A percentile compares a stretch with the other conserved stretches of the same genome.
Evolutionary conservation across 2,329 filamentous ascomycete species (phyloP).

Genomic region (Endothia cerciana): DNA sequence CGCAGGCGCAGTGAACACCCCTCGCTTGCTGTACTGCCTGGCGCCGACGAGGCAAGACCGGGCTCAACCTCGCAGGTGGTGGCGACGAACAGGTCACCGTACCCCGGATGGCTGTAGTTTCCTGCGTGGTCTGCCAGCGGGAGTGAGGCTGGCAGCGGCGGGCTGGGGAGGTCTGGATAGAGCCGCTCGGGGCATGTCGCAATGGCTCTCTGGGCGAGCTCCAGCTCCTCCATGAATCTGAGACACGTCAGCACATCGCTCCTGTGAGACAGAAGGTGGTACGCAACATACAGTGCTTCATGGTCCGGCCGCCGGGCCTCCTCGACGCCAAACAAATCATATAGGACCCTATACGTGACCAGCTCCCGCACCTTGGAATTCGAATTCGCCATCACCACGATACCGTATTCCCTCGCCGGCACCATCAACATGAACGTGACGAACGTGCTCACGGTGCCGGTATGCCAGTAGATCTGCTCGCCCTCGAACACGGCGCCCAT

Average conservation of each 20-base stretch:
- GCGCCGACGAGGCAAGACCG: neutral
- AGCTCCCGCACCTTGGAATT: conserved; percentile 15
- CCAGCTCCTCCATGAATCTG: conserved; percentile 17
- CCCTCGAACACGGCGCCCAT: conserved; percentile 27
- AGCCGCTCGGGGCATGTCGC: conserved; percentile 25
- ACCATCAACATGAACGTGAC: conserved; percentile 31
- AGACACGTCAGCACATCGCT: neutral
- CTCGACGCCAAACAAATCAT: conserved; percentile 30
- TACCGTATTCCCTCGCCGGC: conserved; percentile 26
- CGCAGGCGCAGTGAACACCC: conserved; percentile 5
- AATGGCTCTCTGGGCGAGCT: conserved; percentile 1
- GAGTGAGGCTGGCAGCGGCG: conserved; percentile 22
- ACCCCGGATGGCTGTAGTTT: conserved; percentile 26
- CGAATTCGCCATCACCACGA: conserved; percentile 29
- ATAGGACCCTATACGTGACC: conserved; percentile 29
- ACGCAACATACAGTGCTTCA: conserved; percentile 23
- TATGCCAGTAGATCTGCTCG: conserved; percentile 30
- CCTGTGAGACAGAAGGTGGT: no score
- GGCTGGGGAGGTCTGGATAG: conserved; percentile 28
- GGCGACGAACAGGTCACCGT: conserved; percentile 22
- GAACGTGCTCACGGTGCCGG: conserved; percentile 22
- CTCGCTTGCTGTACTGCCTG: neutral
- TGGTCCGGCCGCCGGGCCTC: conserved; percentile 27
- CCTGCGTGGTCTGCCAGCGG: conserved; percentile 25
- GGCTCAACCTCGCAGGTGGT: conserved; percentile 10